phyloP scores from a whole-genome alignment of 768 basidiomycete species.

The Mycena olivaceomarginata region DNA sequence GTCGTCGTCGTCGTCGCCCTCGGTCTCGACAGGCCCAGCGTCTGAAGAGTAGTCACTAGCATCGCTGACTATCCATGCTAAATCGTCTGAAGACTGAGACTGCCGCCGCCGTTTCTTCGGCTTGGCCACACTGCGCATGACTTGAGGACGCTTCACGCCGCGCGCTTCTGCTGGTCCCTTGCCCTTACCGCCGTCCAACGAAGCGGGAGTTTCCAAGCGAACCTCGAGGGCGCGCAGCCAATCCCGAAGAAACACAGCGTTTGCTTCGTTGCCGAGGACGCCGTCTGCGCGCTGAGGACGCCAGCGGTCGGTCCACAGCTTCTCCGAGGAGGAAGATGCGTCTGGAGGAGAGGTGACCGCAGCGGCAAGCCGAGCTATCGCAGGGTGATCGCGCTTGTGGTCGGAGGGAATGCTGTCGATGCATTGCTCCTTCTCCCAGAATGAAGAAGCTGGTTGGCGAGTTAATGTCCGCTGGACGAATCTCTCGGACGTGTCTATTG shows the following conservation, averaged over 20 bases:
- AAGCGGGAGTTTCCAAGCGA: constrained; percentile 59
- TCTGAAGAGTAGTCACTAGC: constrained; percentile 45
- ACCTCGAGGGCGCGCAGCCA: constrained; percentile 87
- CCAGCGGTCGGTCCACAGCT: constrained; percentile 86
- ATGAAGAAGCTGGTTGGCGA: constrained; percentile 22
- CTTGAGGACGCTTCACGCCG: constrained; percentile 74
- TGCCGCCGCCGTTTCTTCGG: constrained; percentile 71
- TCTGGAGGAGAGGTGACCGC: constrained; percentile 41
- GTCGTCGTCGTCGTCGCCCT: constrained; percentile 70
- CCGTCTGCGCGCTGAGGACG: constrained; percentile 83
- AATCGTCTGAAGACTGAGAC: constrained; percentile 53
- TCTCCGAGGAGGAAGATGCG: constrained; percentile 54
- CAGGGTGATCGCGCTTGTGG: constrained; percentile 67
- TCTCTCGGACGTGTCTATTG: neutral
- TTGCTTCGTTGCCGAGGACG: constrained; percentile 85
- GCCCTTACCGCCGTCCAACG: constrained; percentile 49
- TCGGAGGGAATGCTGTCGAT: constrained; percentile 55
- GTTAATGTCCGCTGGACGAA: neutral
- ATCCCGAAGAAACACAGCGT: constrained; percentile 82
- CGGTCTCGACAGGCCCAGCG: constrained; percentile 3
- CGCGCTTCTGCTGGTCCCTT: constrained; percentile 50
- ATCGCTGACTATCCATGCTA: constrained; percentile 59
- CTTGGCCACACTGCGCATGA: constrained; percentile 72
- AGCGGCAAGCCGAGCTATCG: constrained; percentile 64
- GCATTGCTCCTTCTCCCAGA: constrained; percentile 35